A percentile compares a stretch with the other conserved stretches of the same genome.
Evolutionary conservation across 202 grass and related monocot genomes (phyloP).

Genomic region (Setaria viridis): DNA sequence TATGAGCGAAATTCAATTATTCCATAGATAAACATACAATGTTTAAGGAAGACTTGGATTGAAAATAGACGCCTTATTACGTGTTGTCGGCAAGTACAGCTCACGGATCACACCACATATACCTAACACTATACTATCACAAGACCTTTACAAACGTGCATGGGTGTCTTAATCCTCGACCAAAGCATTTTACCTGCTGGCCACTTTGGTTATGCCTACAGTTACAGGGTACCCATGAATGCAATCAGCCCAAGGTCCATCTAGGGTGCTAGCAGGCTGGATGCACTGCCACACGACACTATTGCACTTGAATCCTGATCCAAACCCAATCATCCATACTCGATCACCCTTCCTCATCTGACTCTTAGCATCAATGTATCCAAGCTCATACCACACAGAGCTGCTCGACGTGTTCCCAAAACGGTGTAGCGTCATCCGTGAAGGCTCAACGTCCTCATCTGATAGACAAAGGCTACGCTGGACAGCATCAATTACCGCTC

Average conservation of each 20-base stretch:
- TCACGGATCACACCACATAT: neutral
- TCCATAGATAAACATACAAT: neutral
- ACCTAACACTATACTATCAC: neutral
- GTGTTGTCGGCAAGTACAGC: neutral
- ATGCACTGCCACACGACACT: slow-evolving; percentile 73
- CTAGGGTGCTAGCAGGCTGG: slow-evolving; percentile 23
- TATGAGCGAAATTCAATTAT: no score
- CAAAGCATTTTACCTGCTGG: neutral
- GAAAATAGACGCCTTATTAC: neutral
- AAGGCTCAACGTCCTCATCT: slow-evolving; percentile 74
- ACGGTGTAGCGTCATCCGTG: slow-evolving; percentile 75
- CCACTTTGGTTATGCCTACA: slow-evolving; percentile 23
- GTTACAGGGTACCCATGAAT: slow-evolving; percentile 67
- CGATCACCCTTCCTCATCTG: slow-evolving; percentile 57
- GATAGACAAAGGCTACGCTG: slow-evolving; percentile 62
- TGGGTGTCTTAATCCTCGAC: neutral
- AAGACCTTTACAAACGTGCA: neutral
- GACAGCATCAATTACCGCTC: slow-evolving; percentile 77
- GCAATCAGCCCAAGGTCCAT: slow-evolving; percentile 66
- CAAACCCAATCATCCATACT: slow-evolving; percentile 83
- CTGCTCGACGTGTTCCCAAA: slow-evolving; percentile 93
- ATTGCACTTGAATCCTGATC: slow-evolving; percentile 84
- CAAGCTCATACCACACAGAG: slow-evolving; percentile 89
- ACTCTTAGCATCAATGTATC: slow-evolving; percentile 57
- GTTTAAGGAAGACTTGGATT: neutral